Base-by-base conservation (phyloP, 2,329 filamentous ascomycete species). In the Clarireedia sp. region DNA sequence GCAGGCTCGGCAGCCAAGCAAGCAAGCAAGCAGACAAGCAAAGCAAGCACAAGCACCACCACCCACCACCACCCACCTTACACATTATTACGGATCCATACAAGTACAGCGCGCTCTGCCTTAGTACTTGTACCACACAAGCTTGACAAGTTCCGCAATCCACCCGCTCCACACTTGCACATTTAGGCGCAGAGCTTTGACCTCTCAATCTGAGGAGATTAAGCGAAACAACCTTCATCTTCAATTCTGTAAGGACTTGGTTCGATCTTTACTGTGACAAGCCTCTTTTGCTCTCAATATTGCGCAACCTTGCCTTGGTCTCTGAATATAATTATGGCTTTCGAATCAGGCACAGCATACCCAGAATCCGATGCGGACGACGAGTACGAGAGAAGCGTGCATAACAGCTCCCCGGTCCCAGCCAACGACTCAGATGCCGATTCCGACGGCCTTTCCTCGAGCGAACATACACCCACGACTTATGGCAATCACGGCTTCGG, bases 351-450 rank as follows among this genome's bases (percentile, higher is more conserved):
- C 67, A 85, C 82, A 62, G 81, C 83, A 59, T 90, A 90, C 71
- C 83, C 87, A 70, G 87, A 89, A 73, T 89, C 83, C 62, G 87
- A 89, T 68, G 86, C 86, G 65, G 87, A 90, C 72, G 88, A 91
- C 72, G 88, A 91, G 75, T 90, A 89, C 70, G 87, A 91, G 77
- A 78, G 85, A 68, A 85, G 83, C 70, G 77, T 85, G 63, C 78
- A 80, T 66, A 80, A 83, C 67, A 82, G 80, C 69, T 87, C 84
- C 5, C 86, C 84, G 57, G 80, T 82, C 62, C 77, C 83, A 60
- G 76, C 75, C 54, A 79, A 76, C 62, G 85, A 88, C 68, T 86
- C 81, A 64, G 85, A 83, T 57, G 87, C 85, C 66, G 85, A 87
- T 64, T 89, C 85, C 12, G 86, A 89, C 62, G 80, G 85, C 57